These are phyloP conservation scores for Pichiaceae sp. DNA, from an alignment of 1,139 yeast species.

Conservation along the genomic window DNA sequence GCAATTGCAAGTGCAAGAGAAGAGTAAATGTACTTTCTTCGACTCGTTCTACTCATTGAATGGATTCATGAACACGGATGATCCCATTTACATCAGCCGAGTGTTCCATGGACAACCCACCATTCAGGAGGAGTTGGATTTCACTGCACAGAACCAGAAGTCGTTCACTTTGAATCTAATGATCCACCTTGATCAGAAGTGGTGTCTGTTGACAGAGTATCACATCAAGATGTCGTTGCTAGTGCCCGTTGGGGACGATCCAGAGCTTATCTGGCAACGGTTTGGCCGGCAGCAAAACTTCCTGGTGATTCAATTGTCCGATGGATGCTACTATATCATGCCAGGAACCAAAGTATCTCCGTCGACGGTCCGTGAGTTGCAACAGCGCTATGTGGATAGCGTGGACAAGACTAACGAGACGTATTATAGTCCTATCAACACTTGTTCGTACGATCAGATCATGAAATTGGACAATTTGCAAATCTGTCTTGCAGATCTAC, in stretches of 20 bases:
- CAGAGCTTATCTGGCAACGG: constrained; percentile 12
- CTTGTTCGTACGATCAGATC: constrained; percentile 32
- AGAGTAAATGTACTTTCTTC: constrained; percentile 23
- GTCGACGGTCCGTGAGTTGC: constrained; percentile 8
- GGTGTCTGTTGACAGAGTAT: constrained; percentile 20
- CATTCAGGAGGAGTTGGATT: constrained; percentile 16
- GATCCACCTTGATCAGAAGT: constrained; percentile 9
- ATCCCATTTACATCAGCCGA: constrained; percentile 35
- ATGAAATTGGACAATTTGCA: constrained; percentile 38
- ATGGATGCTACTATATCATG: constrained; percentile 29
- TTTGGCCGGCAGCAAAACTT: constrained; percentile 21
- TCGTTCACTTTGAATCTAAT: constrained; percentile 19
- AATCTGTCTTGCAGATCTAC: constrained; percentile 30
- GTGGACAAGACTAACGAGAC: constrained; percentile 2
- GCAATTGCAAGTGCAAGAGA: constrained; percentile 23
- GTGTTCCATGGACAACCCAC: constrained; percentile 24
- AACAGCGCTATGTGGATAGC: constrained; percentile 3
- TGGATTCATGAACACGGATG: constrained; percentile 19
- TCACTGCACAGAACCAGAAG: constrained; percentile 10
- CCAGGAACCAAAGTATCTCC: constrained; percentile 7
- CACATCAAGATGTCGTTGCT: constrained; percentile 23
- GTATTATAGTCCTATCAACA: constrained; percentile 9
- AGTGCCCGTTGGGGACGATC: constrained; percentile 23
- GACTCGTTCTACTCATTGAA: constrained; percentile 31
- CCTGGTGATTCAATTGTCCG: constrained; percentile 27